Evolutionary conservation across 768 basidiomycete genomes (phyloP).

Genomic region (Rhizopogon roseolus): DNA sequence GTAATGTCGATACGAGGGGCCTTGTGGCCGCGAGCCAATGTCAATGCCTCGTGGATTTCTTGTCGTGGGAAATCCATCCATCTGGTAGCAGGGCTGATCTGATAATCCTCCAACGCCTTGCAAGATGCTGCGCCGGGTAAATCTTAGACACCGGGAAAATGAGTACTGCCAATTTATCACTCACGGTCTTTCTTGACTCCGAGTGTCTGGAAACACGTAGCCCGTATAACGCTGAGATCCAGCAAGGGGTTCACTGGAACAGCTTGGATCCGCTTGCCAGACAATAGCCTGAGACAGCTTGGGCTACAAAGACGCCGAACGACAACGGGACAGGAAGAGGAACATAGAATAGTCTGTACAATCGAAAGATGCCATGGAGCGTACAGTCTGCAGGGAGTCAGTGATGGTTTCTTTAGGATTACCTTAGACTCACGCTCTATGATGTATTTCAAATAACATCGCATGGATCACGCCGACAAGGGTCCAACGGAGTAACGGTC

Average conservation of each 20-base stretch:
- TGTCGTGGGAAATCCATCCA: constrained; percentile 53
- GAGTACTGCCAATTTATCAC: constrained; percentile 1
- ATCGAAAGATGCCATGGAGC: constrained; percentile 55
- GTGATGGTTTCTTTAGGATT: background rate
- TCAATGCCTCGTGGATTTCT: constrained; percentile 53
- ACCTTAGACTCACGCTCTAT: constrained; percentile 39
- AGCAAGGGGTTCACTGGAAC: constrained; percentile 24
- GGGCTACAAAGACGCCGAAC: constrained; percentile 63
- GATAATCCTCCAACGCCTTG: constrained; percentile 12
- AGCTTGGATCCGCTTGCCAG: constrained; percentile 32
- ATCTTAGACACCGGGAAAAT: background rate
- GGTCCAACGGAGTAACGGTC: constrained; percentile 74
- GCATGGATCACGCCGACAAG: constrained; percentile 67
- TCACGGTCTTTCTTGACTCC: constrained; percentile 35
- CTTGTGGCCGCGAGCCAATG: constrained; percentile 55
- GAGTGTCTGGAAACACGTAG: constrained; percentile 34
- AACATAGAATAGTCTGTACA: constrained; percentile 61
- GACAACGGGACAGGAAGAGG: constrained; percentile 58
- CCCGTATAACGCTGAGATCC: constrained; percentile 35
- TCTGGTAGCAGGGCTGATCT: constrained; percentile 24
- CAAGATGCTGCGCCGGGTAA: constrained; percentile 9
- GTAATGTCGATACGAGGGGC: constrained; percentile 62
- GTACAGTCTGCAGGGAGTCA: constrained; percentile 33
- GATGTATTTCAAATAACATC: constrained; percentile 56
- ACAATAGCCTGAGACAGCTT: constrained; percentile 43